Percentiles rank a stretch among this genome's conserved stretches.
phyloP scores from a whole-genome alignment of 805 yeast species.

The Kluyveromyces wickerhamii region DNA sequence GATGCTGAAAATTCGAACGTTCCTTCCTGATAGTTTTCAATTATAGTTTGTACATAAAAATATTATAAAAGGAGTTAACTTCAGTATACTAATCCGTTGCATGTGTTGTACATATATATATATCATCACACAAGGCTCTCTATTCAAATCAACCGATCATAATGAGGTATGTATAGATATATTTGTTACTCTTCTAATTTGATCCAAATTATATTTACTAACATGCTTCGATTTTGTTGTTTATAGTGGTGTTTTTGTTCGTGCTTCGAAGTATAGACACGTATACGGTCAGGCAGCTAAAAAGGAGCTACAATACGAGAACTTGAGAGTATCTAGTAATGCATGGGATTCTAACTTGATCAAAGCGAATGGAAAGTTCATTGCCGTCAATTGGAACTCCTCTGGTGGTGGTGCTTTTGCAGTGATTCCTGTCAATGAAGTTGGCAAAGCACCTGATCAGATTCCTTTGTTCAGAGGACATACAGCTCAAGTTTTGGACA shows the following conservation, averaged over 20 bases:
- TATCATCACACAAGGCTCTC: too few species aligned
- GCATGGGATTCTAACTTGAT: slow-evolving; percentile 96
- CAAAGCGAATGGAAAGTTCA: slow-evolving; percentile 76
- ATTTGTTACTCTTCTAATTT: too few species aligned
- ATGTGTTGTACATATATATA: too few species aligned
- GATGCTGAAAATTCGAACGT: too few species aligned
- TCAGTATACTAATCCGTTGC: too few species aligned
- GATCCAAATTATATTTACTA: too few species aligned
- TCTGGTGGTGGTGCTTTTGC: slow-evolving; percentile 99
- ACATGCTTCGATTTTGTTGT: neutral
- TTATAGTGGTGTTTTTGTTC: slow-evolving; percentile 73
- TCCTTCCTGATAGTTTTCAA: too few species aligned
- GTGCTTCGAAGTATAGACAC: slow-evolving; percentile 95
- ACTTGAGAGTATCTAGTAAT: slow-evolving; percentile 67
- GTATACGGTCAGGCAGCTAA: slow-evolving; percentile 84
- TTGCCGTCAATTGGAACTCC: slow-evolving; percentile 86
- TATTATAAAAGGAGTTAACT: too few species aligned
- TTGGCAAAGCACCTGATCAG: slow-evolving; percentile 88
- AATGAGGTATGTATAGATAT: too few species aligned
- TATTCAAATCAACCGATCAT: too few species aligned
- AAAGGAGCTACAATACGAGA: slow-evolving; percentile 39
- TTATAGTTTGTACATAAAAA: too few species aligned
- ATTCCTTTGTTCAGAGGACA: slow-evolving; percentile 94
- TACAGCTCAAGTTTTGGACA: slow-evolving; percentile 89
- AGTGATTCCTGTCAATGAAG: slow-evolving; percentile 76